Conservation (phyloP, 805 yeast species). For the Komagataella phaffii region DNA sequence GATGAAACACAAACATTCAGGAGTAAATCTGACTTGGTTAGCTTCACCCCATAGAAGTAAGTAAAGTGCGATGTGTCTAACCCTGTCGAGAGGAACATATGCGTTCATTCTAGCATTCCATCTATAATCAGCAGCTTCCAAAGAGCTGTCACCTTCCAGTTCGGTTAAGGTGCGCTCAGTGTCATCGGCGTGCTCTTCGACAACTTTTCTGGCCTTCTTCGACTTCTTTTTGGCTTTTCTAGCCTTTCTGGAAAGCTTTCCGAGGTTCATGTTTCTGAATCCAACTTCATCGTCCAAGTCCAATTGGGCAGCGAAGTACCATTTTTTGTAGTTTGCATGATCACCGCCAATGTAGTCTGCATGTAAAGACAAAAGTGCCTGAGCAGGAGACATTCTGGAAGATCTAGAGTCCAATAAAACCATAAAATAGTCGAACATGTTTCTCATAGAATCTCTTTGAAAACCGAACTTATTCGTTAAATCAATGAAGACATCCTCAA, state of each 20-base stretch:
- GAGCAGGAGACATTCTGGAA: slow-evolving; percentile 83
- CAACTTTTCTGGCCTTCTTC: slow-evolving; percentile 61
- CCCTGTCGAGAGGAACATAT: slow-evolving; percentile 64
- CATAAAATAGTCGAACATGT: slow-evolving; percentile 82
- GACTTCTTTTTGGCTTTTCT: slow-evolving; percentile 73
- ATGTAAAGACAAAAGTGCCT: slow-evolving; percentile 69
- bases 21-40: slow-evolving; percentile 86
- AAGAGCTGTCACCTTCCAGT: slow-evolving; percentile 72
- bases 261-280: slow-evolving; percentile 67
- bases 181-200: slow-evolving; percentile 49
- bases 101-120: slow-evolving; percentile 76
- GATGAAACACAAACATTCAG: slow-evolving; percentile 83
- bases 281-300: slow-evolving; percentile 80
- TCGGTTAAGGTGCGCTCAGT: slow-evolving; percentile 46
- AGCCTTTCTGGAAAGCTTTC: slow-evolving; percentile 66
- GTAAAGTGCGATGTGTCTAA: slow-evolving; percentile 66
- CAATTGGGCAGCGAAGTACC: slow-evolving; percentile 83
- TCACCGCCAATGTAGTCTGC: slow-evolving; percentile 88
- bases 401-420: slow-evolving; percentile 71
- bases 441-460: slow-evolving; percentile 90
- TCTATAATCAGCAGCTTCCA: slow-evolving; percentile 71
- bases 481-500: slow-evolving; percentile 78
- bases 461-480: slow-evolving; percentile 75
- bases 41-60: slow-evolving; percentile 84
- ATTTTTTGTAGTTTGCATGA: slow-evolving; percentile 70